Evolutionary conservation across 441 rosid genomes (phyloP), one percentile per base, ranked within the genome.

Genomic region (Corymbia citriodora): DNA sequence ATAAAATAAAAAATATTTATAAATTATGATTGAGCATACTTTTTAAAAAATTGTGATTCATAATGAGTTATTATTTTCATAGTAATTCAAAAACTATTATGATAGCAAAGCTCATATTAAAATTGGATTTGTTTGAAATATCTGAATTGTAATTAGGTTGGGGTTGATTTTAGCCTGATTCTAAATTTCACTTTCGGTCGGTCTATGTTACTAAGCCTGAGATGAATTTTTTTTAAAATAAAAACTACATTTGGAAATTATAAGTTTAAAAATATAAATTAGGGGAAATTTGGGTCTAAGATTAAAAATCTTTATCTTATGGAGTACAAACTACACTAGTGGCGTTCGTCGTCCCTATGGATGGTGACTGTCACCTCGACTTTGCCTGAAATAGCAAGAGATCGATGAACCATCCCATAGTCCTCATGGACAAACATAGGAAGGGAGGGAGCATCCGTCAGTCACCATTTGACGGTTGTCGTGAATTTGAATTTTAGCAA

Each of bases 281-380:
- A 61, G 3, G 31, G 1, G 31, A 6, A 61, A 27, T 29, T 61
- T 61, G 31, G 68, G 16, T 12, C 68, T 27, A 27, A 27, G 16
- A 55, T 55, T 55, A 55, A 55, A 55, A 12, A 12, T 12, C 31
- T 61, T 61, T 61, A 61, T 61, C 16, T 61, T 61, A 27, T 27
- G 68, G 4, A 61, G 31, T 61, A 6, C 68, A 12, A 61, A 27
- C 68, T 61, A 61, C 8, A 3, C 5, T 12, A 31, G 68, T 1
- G 63, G 2, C 21, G 63, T 57, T 57, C 0, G 2, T 1, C 5
- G 63, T 57, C 63, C 29, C 29, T 57, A 23, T 57, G 63, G 13
- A 9, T 0, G 5, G 29, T 23, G 27, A 57, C 12, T 23, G 10
- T 25, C 0, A 0, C 63, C 2, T 57, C 29, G 1, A 57, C 29